Conservation (phyloP, 805 yeast genomes). For the Grigorovia jiainica region DNA sequence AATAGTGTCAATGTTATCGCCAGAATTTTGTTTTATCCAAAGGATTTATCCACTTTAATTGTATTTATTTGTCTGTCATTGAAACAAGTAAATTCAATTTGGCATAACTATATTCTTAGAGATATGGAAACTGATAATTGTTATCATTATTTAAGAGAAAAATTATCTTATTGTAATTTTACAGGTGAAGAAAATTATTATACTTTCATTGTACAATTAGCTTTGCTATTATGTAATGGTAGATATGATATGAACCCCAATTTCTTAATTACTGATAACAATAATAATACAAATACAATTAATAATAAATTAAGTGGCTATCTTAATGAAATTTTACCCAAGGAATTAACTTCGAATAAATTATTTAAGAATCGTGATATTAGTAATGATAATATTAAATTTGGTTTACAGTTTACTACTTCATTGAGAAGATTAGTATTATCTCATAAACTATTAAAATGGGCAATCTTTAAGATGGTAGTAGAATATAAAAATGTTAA, state of each 20-base stretch:
- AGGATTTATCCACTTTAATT: too few relatives aligned
- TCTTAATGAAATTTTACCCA: background rate
- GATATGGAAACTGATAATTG: background rate
- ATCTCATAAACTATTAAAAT: background rate
- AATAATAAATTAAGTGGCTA: conserved; percentile 3
- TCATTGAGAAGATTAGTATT: background rate
- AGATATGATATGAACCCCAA: conserved; percentile 4
- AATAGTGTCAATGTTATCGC: too few relatives aligned
- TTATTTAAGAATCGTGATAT: background rate
- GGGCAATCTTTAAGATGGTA: background rate
- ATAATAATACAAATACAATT: background rate
- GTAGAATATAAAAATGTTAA: background rate
- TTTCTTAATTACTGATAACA: conserved; percentile 1
- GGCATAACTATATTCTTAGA: too few relatives aligned
- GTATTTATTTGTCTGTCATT: too few relatives aligned
- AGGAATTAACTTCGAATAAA: background rate
- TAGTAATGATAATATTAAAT: background rate
- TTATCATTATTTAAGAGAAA: background rate
- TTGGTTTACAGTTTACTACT: background rate
- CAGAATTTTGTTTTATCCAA: too few relatives aligned
- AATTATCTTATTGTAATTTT: conserved; percentile 6
- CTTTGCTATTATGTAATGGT: conserved; percentile 19
- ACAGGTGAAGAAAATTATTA: conserved; percentile 26
- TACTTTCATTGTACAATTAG: conserved; percentile 13
- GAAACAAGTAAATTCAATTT: too few relatives aligned